Percentiles rank a stretch among this genome's conserved stretches.
Evolutionary conservation across 2,329 filamentous ascomycete genomes (phyloP).

Genomic region (Penicillium sp.): DNA sequence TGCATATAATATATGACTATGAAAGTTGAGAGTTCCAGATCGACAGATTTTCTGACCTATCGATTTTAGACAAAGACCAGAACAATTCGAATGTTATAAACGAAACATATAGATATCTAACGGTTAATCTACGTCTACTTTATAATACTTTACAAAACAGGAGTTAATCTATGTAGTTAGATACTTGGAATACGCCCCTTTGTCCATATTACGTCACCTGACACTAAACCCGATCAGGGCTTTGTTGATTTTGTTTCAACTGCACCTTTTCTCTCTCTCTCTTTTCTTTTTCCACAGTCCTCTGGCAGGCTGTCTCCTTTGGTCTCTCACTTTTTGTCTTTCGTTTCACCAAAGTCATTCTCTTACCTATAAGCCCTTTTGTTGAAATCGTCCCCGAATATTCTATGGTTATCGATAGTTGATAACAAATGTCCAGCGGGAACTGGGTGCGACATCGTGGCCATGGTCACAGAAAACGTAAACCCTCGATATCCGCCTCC

Average conservation of each 20-base stretch:
- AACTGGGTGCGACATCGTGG: constrained; percentile 38
- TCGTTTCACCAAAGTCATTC: constrained; percentile 6
- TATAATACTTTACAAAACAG: neutral
- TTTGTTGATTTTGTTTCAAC: constrained; percentile 17
- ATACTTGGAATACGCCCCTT: neutral
- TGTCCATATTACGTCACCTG: constrained; percentile 14
- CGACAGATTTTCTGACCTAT: neutral
- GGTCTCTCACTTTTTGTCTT: constrained; percentile 12
- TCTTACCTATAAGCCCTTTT: neutral
- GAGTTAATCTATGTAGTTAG: neutral
- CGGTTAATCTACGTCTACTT: neutral
- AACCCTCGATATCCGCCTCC: constrained; percentile 34
- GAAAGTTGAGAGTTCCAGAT: constrained; percentile 1
- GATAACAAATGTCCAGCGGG: constrained; percentile 43
- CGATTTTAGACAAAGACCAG: neutral
- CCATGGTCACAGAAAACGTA: constrained; percentile 47
- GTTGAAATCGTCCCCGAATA: constrained; percentile 1
- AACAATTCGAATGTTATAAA: neutral
- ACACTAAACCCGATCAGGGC: constrained; percentile 13
- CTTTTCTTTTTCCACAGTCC: constrained; percentile 10
- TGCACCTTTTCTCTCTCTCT: constrained; percentile 7
- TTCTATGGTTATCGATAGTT: constrained; percentile 7
- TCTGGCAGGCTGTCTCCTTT: constrained; percentile 14
- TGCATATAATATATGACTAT: neutral
- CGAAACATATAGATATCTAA: neutral